Conservation (phyloP, 768 basidiomycete genomes). For the Tephrocybe sp. region DNA sequence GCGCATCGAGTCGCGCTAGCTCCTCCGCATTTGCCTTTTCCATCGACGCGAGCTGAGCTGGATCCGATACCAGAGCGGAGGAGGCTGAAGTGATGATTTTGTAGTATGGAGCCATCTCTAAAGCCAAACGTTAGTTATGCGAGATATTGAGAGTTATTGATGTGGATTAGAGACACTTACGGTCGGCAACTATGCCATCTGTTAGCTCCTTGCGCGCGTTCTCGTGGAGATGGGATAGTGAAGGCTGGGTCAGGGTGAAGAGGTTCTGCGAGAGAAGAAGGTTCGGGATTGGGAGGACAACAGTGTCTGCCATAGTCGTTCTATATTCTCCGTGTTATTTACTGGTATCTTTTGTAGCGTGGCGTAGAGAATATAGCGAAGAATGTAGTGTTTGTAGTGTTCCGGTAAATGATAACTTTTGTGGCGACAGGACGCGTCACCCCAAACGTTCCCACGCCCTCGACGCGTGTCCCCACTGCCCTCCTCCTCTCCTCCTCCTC, state of each 20-base stretch:
- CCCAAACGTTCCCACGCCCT: constrained; percentile 33
- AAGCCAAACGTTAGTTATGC: too few species aligned
- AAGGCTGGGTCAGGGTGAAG: constrained; percentile 67
- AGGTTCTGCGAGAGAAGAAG: constrained; percentile 77
- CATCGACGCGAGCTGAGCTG: constrained; percentile 53
- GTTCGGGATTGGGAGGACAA: constrained; percentile 85
- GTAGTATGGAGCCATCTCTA: constrained; percentile 94
- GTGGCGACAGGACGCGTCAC: constrained; percentile 31
- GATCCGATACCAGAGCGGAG: constrained; percentile 47
- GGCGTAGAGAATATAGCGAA: constrained; percentile 6
- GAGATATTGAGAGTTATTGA: too few species aligned
- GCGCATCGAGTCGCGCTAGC: constrained; percentile 72
- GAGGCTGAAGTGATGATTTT: constrained; percentile 52
- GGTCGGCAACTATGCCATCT: constrained; percentile 76
- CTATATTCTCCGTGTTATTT: neutral
- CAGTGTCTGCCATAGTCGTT: constrained; percentile 75
- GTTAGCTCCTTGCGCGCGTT: constrained; percentile 65
- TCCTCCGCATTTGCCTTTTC: constrained; percentile 71
- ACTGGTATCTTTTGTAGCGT: neutral
- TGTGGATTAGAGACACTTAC: constrained; percentile 42
- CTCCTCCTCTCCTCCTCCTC: neutral
- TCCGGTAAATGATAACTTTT: too few species aligned
- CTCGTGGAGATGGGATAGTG: constrained; percentile 63
- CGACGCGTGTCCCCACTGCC: constrained; percentile 29
- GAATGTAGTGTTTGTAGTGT: too few species aligned